phyloP scores from a whole-genome alignment of 1,139 yeast species.

The Suhomyces atakaporum region DNA sequence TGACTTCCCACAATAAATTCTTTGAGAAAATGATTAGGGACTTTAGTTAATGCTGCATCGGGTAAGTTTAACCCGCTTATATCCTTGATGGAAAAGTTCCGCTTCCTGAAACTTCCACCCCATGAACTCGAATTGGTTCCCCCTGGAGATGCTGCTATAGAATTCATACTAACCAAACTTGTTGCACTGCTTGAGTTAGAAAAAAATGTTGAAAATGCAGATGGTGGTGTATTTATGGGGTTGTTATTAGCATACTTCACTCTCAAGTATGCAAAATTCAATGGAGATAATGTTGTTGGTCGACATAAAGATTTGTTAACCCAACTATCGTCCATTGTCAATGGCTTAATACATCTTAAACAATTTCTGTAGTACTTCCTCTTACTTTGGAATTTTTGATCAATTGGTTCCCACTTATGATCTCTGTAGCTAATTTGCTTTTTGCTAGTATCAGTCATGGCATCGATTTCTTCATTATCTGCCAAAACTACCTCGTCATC shows the following conservation, averaged over 20 bases:
- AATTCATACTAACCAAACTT: constrained; percentile 23
- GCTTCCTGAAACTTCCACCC: constrained; percentile 16
- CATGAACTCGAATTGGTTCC: constrained; percentile 8
- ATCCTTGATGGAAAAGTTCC: constrained; percentile 20
- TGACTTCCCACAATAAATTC: constrained; percentile 46
- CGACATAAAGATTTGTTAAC: constrained; percentile 49
- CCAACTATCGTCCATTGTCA: constrained; percentile 57
- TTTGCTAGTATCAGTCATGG: not conserved
- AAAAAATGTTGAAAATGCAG: constrained; percentile 9
- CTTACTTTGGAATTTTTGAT: constrained; percentile 38
- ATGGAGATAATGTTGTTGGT: constrained; percentile 41
- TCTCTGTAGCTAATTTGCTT: constrained; percentile 6
- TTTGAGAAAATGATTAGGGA: constrained; percentile 42
- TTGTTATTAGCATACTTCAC: constrained; percentile 20
- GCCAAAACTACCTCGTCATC: constrained; percentile 21
- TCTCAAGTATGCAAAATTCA: constrained; percentile 27
- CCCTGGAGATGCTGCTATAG: constrained; percentile 10
- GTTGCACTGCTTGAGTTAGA: constrained; percentile 19
- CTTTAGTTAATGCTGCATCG: constrained; percentile 32
- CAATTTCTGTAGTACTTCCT: constrained; percentile 54
- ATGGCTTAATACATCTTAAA: constrained; percentile 57
- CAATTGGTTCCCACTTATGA: constrained; percentile 51
- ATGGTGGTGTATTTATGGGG: constrained; percentile 2
- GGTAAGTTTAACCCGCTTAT: constrained; percentile 23
- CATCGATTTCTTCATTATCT: constrained; percentile 19